Evolutionary conservation across 352 stramenopile species (phyloP).

Genomic region (Phytophthora aleatoria): DNA sequence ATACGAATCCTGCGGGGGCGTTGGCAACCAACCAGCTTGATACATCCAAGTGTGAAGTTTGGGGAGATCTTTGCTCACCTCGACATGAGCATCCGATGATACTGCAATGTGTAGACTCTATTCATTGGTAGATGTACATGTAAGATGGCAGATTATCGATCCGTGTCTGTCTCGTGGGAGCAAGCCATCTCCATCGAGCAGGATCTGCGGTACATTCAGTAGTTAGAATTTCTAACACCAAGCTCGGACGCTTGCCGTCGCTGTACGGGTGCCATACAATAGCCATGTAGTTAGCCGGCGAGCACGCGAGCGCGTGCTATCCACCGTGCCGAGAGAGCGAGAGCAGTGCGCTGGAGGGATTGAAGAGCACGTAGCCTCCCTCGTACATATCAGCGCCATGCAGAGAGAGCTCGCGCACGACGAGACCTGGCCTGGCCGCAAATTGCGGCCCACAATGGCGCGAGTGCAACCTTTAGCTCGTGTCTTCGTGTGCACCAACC

Average conservation of each 20-base stretch:
- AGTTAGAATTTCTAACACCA: not conserved
- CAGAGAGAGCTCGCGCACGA: not conserved
- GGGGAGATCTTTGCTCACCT: not conserved
- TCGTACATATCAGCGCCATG: not conserved
- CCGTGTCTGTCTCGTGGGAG: constrained; percentile 1
- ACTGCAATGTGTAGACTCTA: not conserved
- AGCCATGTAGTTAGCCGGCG: not conserved
- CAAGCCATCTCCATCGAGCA: not conserved
- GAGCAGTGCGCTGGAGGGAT: not conserved
- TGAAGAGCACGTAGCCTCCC: not conserved
- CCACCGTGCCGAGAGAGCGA: not conserved
- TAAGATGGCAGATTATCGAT: not conserved
- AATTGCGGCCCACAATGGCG: not conserved
- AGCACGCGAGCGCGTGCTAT: not conserved
- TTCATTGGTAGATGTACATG: not conserved
- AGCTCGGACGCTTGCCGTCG: not conserved
- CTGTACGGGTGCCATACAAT: not conserved
- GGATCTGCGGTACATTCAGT: not conserved
- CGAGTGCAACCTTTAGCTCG: constrained; percentile 3
- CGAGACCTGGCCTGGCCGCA: not conserved
- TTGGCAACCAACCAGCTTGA: constrained; percentile 2
- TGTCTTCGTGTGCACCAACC: constrained; percentile 1
- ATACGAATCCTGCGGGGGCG: constrained; percentile 7
- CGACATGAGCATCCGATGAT: not conserved
- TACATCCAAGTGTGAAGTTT: not conserved